Evolutionary conservation across 2,329 filamentous ascomycete genomes (phyloP), one percentile per base, ranked within the genome.

Genomic region (Clarireedia sp.): DNA sequence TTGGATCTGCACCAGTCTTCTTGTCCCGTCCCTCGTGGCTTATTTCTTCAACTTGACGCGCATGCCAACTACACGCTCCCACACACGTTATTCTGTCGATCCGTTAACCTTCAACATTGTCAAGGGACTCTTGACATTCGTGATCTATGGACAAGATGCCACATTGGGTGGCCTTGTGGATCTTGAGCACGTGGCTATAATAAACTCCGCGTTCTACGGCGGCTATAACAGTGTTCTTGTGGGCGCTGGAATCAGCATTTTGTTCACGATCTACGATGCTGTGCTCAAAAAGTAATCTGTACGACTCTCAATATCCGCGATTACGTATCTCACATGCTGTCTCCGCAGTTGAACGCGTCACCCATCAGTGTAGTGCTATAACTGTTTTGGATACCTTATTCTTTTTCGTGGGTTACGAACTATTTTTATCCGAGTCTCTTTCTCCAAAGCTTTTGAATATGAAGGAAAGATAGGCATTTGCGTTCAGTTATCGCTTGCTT

Each of bases 21-120:
- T 88, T 44, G 62, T 92, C 26, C 92, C 92, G 1, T 74, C 85
- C 49, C 59, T 87, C 33, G 76, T 83, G 43, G 89, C 88, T 24
- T 97, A 94, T 75, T 95, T 96, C 70, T 87, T 95, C 80, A 97
- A 97, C 72, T 72, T 96, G 66, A 89, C 85, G 40, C 72, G 80
- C 52, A 76, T 79, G 43, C 74, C 76, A 40, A 62, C 52, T 44
- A 47, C 57, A 1, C 62, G 64, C 48, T 60, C 24, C 10, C 64
- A 76, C 63, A 56, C 74, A 69, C 79, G 82, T 60, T 83, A 85
- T 61, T 74, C 77, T 5, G 83, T 92, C 61, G 94, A 99, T 69
- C 91, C 91, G 3, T 74, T 97, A 67, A 87, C 86, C 21, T 99
- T 95, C 74, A 95, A 91, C 74, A 84, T 97, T 56, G 82, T 82